Evolutionary conservation across 495 filamentous ascomycete genomes (phyloP).

Genomic region (Penicillium verhagenii): DNA sequence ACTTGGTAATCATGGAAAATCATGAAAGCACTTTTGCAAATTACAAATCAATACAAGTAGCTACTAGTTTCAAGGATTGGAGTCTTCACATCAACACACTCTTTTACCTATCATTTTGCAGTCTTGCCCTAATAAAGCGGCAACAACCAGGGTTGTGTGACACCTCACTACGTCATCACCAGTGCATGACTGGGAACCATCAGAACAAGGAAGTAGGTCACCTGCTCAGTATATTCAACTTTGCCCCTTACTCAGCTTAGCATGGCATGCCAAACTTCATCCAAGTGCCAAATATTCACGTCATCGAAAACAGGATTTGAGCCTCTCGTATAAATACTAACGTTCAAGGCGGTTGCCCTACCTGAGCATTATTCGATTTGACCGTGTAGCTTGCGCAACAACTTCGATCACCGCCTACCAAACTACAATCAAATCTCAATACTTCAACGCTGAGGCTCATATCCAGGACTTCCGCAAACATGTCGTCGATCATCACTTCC

Average conservation of each 20-base stretch:
- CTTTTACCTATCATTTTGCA: no score
- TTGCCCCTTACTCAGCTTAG: not conserved
- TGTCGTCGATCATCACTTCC: conserved; percentile 20
- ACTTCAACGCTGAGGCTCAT: not conserved
- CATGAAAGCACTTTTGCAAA: no score
- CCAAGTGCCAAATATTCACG: not conserved
- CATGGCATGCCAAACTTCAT: not conserved
- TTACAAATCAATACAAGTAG: no score
- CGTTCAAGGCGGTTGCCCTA: not conserved
- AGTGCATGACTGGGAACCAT: not conserved
- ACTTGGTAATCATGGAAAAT: no score
- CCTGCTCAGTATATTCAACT: not conserved
- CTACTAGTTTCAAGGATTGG: no score
- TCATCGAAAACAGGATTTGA: not conserved
- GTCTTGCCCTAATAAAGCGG: no score
- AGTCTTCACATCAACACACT: no score
- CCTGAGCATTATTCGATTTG: not conserved
- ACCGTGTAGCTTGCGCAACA: not conserved
- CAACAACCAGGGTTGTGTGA: not conserved
- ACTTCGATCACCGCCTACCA: not conserved
- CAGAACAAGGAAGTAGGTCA: not conserved
- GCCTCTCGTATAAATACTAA: not conserved
- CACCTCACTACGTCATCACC: not conserved
- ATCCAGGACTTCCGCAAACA: not conserved
- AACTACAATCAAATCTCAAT: not conserved